phyloP scores from a whole-genome alignment of 495 filamentous ascomycete genomes.

The Podospora sp. region DNA sequence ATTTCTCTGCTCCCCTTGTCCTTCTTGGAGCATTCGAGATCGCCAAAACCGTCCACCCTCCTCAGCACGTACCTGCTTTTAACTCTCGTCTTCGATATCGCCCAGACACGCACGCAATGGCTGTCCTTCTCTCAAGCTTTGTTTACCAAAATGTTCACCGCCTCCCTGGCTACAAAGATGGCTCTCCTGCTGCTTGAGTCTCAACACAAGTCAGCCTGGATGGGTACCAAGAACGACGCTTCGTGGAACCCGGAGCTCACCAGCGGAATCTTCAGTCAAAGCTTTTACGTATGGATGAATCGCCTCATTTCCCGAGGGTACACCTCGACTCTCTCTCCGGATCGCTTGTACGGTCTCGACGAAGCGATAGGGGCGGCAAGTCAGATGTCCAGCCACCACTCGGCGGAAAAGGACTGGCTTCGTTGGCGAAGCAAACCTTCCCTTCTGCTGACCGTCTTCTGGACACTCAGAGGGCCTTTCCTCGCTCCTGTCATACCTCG shows the following conservation, averaged over 20 bases:
- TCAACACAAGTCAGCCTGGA: background rate
- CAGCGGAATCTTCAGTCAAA: conserved; percentile 53
- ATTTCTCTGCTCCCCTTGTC: background rate
- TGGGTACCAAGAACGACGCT: background rate
- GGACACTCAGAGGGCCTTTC: conserved; percentile 3
- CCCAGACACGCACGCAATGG: conserved; percentile 1
- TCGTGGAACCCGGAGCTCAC: conserved; percentile 56
- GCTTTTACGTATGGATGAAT: conserved; percentile 64
- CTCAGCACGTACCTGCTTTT: background rate
- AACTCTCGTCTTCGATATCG: conserved; percentile 1
- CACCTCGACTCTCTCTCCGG: conserved; percentile 41
- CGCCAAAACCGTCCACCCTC: background rate
- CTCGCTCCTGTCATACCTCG: conserved; percentile 46
- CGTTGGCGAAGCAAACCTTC: background rate
- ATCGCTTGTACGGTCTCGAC: conserved; percentile 54
- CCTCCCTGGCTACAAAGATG: background rate
- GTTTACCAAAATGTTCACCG: background rate
- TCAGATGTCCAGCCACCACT: background rate
- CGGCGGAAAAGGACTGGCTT: background rate
- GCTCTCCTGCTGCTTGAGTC: background rate
- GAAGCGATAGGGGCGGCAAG: conserved; percentile 46
- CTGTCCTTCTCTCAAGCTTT: background rate
- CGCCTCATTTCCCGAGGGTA: conserved; percentile 54
- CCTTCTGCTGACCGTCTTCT: background rate
- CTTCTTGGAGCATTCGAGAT: background rate